These are phyloP conservation scores for Fraxinus paxiana DNA, from an alignment of 305 asterid species.

Conservation along the genomic window DNA sequence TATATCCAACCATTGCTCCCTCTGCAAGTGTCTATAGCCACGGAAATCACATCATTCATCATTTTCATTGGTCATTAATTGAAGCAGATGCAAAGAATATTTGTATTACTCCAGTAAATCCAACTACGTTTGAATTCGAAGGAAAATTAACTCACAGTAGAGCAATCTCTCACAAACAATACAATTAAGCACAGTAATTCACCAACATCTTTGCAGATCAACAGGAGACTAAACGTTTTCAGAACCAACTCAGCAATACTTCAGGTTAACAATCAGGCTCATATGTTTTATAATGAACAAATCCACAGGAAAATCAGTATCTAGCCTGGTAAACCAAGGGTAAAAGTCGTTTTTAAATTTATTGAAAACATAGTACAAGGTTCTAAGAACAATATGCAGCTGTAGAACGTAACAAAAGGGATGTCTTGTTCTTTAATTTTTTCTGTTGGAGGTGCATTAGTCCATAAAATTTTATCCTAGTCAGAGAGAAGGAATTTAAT, in stretches of 20 bases:
- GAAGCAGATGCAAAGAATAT: not conserved
- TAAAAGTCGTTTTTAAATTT: not conserved
- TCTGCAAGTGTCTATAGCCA: constrained; percentile 62
- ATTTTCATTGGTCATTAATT: constrained; percentile 7
- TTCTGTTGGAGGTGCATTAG: not conserved
- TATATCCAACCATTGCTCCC: constrained; percentile 88
- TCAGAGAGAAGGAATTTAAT: not conserved
- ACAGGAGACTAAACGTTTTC: not conserved
- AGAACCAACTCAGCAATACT: not conserved
- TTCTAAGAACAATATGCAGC: not conserved
- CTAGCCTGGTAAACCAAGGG: not conserved
- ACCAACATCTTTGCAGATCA: not conserved
- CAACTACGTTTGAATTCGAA: not conserved
- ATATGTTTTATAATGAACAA: not conserved
- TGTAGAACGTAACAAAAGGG: not conserved
- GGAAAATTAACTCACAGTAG: not conserved
- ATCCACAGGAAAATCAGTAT: not conserved
- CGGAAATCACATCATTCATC: constrained; percentile 20
- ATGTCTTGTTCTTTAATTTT: not conserved
- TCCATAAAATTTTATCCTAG: not conserved
- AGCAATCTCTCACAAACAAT: not conserved
- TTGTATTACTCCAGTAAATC: not conserved
- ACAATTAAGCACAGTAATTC: not conserved
- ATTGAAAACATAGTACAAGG: not conserved
- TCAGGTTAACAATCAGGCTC: not conserved